Evolutionary conservation across 1,284 basidiomycete genomes (phyloP).

Genomic region (Apiotrichum siamense): DNA sequence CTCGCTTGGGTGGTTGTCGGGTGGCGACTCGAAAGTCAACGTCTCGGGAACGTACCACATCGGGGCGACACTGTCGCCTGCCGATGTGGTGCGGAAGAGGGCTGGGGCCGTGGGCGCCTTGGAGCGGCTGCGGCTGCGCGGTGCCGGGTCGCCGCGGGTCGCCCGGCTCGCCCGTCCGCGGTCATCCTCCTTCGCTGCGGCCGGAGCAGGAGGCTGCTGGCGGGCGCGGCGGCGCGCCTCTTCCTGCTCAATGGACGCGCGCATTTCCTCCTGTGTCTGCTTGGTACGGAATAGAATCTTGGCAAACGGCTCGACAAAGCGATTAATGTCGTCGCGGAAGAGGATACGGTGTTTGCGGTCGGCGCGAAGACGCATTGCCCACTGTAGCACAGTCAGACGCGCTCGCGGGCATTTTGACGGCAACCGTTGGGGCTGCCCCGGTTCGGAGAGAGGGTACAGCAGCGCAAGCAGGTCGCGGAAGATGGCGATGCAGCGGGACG

Average conservation of each 20-base stretch:
- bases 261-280: conserved; percentile 32
- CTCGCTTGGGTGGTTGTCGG: conserved; percentile 64
- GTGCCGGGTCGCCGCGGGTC: conserved; percentile 8
- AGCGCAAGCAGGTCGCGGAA: conserved; percentile 50
- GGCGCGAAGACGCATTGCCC: conserved; percentile 80
- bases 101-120: conserved; percentile 42
- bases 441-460: conserved; percentile 36
- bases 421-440: conserved; percentile 22
- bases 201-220: background rate
- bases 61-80: conserved; percentile 49
- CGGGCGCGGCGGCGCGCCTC: conserved; percentile 21
- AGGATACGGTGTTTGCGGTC: conserved; percentile 87
- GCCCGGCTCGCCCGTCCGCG: conserved; percentile 27
- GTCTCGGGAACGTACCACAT: conserved; percentile 78
- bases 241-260: conserved; percentile 28
- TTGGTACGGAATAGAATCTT: conserved; percentile 43
- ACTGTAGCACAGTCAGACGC: conserved; percentile 72
- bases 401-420: conserved; percentile 55
- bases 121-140: conserved; percentile 64
- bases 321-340: conserved; percentile 53
- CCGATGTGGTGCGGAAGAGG: conserved; percentile 24
- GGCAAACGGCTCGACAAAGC: conserved; percentile 41
- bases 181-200: conserved; percentile 21
- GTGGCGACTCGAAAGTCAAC: conserved; percentile 61
- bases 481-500: conserved; percentile 47